These are phyloP conservation scores for Metroxylon sagu DNA, from an alignment of 176 grass and related monocot genomes.

Conservation along the genomic window DNA sequence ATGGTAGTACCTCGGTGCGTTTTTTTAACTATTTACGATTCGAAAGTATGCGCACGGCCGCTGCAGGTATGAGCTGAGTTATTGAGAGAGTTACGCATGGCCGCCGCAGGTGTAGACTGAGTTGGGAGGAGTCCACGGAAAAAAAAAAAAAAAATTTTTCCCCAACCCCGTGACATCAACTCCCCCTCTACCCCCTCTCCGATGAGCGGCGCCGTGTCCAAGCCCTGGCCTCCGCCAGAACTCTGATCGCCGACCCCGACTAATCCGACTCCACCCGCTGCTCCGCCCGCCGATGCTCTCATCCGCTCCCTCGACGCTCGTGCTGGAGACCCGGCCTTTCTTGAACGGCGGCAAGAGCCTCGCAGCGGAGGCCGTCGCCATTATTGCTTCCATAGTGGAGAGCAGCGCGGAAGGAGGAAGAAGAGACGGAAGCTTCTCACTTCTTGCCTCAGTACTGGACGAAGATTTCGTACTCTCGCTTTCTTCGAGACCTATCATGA, in stretches of 20 bases:
- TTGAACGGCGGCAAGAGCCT: slow-evolving; percentile 5
- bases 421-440: neutral
- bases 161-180: too few relatives aligned
- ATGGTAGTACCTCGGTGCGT: too few relatives aligned
- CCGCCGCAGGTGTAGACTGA: too few relatives aligned
- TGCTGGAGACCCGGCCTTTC: slow-evolving; percentile 16
- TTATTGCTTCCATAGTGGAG: slow-evolving; percentile 10
- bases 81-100: too few relatives aligned
- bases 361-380: slow-evolving; percentile 15
- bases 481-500: slow-evolving; percentile 12
- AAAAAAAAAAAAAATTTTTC: too few relatives aligned
- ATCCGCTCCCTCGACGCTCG: slow-evolving; percentile 2
- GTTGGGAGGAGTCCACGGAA: too few relatives aligned
- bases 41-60: too few relatives aligned
- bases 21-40: too few relatives aligned
- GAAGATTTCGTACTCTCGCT: slow-evolving; percentile 24
- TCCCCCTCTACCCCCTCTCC: neutral
- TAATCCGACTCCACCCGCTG: slow-evolving; percentile 6
- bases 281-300: slow-evolving; percentile 19
- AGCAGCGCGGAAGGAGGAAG: neutral
- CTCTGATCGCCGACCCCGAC: slow-evolving; percentile 13
- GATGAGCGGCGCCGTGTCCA: neutral
- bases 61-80: too few relatives aligned
- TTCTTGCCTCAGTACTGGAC: slow-evolving; percentile 19
- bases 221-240: neutral